Evolutionary conservation across 2,329 filamentous ascomycete species (phyloP).

Genomic region (Epichloe scottii): DNA sequence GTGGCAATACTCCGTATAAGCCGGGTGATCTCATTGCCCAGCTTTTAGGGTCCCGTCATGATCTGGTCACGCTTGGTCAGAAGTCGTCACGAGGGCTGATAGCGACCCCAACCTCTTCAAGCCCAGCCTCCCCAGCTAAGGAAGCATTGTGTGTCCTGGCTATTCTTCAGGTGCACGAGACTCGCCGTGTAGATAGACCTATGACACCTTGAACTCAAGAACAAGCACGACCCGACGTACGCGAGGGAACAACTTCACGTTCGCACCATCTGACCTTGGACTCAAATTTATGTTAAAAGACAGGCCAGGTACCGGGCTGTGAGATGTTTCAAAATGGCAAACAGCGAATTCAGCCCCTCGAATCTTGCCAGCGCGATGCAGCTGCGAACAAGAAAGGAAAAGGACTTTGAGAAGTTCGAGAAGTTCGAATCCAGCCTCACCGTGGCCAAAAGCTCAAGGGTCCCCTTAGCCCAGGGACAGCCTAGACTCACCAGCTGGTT

Average conservation of each 20-base stretch:
- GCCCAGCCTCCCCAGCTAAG: background rate
- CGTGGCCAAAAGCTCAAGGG: slow-evolving; percentile 18
- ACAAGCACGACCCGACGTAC: background rate
- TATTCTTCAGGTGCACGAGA: slow-evolving; percentile 1
- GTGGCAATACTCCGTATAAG: background rate
- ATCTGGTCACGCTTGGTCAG: slow-evolving; percentile 5
- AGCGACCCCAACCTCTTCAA: background rate
- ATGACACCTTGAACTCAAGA: background rate
- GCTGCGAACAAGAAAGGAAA: slow-evolving; percentile 33
- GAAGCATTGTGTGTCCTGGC: background rate
- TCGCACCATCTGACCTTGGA: background rate
- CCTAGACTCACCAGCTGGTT: slow-evolving; percentile 33
- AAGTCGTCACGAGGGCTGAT: slow-evolving; percentile 5
- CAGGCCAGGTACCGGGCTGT: background rate
- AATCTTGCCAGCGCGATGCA: slow-evolving; percentile 32
- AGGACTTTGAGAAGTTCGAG: slow-evolving; percentile 39
- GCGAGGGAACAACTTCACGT: background rate
- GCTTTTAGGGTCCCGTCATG: background rate
- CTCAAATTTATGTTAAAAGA: background rate
- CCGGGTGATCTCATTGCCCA: slow-evolving; percentile 1
- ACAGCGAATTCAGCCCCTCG: slow-evolving; percentile 13
- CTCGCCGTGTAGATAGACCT: background rate
- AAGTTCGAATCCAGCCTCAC: slow-evolving; percentile 36
- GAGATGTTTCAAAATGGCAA: slow-evolving; percentile 12
- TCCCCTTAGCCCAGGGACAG: slow-evolving; percentile 7